Conservation (phyloP, 2,329 filamentous ascomycete species). For the Diaporthe sp. region DNA sequence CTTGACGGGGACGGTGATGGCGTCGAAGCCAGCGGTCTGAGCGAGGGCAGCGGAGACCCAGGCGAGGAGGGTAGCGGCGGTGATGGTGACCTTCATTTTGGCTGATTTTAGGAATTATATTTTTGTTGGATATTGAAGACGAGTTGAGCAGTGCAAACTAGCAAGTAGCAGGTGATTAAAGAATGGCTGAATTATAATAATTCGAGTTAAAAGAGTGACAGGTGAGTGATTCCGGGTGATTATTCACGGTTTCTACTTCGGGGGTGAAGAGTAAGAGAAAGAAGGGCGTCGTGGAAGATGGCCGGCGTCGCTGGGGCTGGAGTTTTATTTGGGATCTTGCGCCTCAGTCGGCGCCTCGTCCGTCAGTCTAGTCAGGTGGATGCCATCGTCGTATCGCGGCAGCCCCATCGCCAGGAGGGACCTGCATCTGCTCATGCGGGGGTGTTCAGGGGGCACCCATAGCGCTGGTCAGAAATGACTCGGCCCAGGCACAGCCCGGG, state of each 20-base stretch:
- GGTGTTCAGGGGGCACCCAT: constrained; percentile 29
- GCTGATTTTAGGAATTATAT: constrained; percentile 52
- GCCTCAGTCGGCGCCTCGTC: constrained; percentile 17
- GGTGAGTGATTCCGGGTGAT: background rate
- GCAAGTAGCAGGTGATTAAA: constrained; percentile 23
- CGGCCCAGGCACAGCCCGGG: constrained; percentile 30
- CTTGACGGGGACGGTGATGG: constrained; percentile 61
- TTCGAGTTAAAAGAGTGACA: constrained; percentile 17
- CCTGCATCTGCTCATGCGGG: constrained; percentile 22
- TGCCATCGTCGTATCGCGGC: constrained; percentile 15
- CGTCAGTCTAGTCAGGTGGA: constrained; percentile 18
- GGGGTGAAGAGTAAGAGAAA: constrained; percentile 2
- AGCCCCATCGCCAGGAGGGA: background rate
- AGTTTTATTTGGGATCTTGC: constrained; percentile 34
- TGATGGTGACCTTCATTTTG: constrained; percentile 68
- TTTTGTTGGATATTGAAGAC: constrained; percentile 23
- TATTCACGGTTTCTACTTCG: constrained; percentile 18
- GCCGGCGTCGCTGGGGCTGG: constrained; percentile 28
- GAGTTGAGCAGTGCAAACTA: background rate
- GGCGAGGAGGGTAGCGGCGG: constrained; percentile 64
- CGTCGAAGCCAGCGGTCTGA: constrained; percentile 68
- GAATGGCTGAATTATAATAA: constrained; percentile 31
- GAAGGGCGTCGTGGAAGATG: constrained; percentile 1
- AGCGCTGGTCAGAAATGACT: constrained; percentile 14
- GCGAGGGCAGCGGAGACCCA: constrained; percentile 64